phyloP scores from a whole-genome alignment of 306 rosid genomes.

The Albizia julibrissin region DNA sequence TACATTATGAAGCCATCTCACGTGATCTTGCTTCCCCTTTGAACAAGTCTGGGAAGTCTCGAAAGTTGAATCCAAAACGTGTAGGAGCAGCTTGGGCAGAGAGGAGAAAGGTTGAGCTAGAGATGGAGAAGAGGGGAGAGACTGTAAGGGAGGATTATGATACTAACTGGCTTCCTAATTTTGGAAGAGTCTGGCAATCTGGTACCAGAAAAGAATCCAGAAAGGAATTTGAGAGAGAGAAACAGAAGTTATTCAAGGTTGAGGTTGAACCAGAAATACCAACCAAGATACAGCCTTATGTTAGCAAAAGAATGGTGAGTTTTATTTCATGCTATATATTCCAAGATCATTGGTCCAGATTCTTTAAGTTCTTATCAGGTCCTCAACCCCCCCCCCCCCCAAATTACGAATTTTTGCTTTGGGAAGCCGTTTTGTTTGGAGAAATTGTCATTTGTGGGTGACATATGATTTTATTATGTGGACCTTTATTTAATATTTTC shows the following conservation, averaged over 20 bases:
- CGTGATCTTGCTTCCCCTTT: constrained; percentile 39
- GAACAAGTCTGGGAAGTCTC: constrained; percentile 58
- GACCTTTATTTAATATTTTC: neutral
- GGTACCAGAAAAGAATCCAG: constrained; percentile 91
- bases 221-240: constrained; percentile 84
- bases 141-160: constrained; percentile 51
- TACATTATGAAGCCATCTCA: constrained; percentile 41
- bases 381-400: neutral
- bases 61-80: constrained; percentile 74
- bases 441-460: neutral
- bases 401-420: neutral
- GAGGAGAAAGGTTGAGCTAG: constrained; percentile 82
- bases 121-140: constrained; percentile 93
- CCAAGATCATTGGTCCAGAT: constrained; percentile 9
- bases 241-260: constrained; percentile 51
- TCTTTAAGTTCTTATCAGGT: neutral
- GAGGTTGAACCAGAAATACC: constrained; percentile 58
- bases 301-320: constrained; percentile 91
- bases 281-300: constrained; percentile 70
- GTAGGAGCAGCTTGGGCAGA: constrained; percentile 99
- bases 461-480: neutral
- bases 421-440: neutral
- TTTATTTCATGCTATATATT: constrained; percentile 20
- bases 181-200: constrained; percentile 98
- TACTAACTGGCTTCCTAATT: constrained; percentile 91